Percentiles rank a stretch among this genome's conserved stretches.
Conservation (phyloP, 768 basidiomycete genomes). For the Boletus coccyginus region DNA sequence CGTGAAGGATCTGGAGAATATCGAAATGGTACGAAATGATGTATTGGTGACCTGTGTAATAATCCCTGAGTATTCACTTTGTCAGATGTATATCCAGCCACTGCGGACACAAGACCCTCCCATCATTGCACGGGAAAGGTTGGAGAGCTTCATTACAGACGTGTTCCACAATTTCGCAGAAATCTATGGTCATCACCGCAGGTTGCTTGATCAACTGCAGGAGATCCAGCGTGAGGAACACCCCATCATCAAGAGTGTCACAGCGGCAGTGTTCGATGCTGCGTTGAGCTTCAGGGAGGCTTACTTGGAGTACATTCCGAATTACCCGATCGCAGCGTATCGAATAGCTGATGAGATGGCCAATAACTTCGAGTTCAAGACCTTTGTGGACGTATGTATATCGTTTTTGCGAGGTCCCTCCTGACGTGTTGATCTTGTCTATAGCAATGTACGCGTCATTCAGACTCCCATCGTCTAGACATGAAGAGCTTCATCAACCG, state of each 20-base stretch:
- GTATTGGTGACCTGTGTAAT: conserved; percentile 16
- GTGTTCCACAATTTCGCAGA: conserved; percentile 88
- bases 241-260: conserved; percentile 73
- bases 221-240: conserved; percentile 88
- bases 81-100: conserved; percentile 78
- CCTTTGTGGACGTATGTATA: conserved; percentile 70
- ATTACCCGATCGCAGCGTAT: conserved; percentile 89
- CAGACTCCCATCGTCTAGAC: conserved; percentile 78
- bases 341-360: conserved; percentile 86
- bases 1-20: conserved; percentile 86
- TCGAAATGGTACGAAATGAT: conserved; percentile 55
- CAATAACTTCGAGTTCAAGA: conserved; percentile 75
- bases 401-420: background rate
- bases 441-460: conserved; percentile 56
- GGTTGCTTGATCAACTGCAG: conserved; percentile 76
- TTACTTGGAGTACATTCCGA: conserved; percentile 91
- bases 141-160: conserved; percentile 78
- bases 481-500: conserved; percentile 94
- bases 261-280: conserved; percentile 82
- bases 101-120: conserved; percentile 71
- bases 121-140: conserved; percentile 66
- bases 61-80: conserved; percentile 3
- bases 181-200: conserved; percentile 69
- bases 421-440: conserved; percentile 1
- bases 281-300: conserved; percentile 90